These are phyloP conservation scores for Cladosporium velox DNA, from an alignment of 2,329 filamentous ascomycete species.

Conservation along the genomic window DNA sequence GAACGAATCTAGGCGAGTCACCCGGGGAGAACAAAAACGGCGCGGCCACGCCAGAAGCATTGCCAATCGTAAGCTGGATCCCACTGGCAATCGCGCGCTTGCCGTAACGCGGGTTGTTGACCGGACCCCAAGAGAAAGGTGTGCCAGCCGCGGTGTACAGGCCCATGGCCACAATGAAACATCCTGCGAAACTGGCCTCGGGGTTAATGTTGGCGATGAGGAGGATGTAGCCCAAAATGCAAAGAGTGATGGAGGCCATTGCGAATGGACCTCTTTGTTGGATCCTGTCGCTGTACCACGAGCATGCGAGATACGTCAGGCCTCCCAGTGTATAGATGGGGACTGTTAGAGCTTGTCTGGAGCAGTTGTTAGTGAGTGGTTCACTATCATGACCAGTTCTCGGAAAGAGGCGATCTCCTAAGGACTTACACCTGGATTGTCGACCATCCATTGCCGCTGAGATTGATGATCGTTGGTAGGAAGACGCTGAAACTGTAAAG, in stretches of 20 bases:
- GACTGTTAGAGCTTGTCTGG: conserved; percentile 60
- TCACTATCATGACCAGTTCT: neutral
- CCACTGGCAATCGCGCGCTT: conserved; percentile 73
- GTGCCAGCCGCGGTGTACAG: conserved; percentile 14
- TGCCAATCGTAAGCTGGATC: conserved; percentile 70
- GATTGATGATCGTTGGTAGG: conserved; percentile 74
- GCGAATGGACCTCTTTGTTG: conserved; percentile 68
- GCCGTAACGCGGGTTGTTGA: conserved; percentile 72
- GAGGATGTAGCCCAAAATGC: conserved; percentile 52
- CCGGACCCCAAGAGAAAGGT: conserved; percentile 43
- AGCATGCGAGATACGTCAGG: conserved; percentile 65
- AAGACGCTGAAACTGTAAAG: conserved; percentile 79
- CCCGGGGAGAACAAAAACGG: conserved; percentile 68
- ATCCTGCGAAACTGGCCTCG: conserved; percentile 66
- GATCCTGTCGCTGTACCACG: conserved; percentile 66
- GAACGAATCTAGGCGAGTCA: conserved; percentile 54
- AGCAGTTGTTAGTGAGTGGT: neutral
- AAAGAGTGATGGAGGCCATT: conserved; percentile 62
- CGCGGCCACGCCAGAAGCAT: conserved; percentile 69
- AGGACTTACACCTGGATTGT: conserved; percentile 66
- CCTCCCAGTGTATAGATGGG: conserved; percentile 76
- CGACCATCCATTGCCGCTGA: conserved; percentile 63
- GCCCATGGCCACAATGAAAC: conserved; percentile 16
- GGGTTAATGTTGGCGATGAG: conserved; percentile 62
- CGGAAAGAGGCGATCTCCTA: neutral